Base-by-base conservation (phyloP, 2,329 filamentous ascomycete species). In the Aspergillus tanneri region DNA sequence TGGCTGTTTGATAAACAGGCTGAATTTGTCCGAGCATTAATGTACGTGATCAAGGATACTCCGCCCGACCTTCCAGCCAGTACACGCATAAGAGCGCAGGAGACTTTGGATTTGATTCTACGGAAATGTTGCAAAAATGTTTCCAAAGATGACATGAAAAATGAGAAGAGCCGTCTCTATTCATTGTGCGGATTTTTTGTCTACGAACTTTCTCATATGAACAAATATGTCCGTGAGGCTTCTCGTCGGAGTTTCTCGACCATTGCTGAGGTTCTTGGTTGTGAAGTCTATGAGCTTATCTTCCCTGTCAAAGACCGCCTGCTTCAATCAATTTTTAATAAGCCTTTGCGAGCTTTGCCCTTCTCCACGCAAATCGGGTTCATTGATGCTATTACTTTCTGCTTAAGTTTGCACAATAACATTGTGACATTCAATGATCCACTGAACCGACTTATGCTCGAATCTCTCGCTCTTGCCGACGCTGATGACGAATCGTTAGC, bases 41-140 rank as follows among this genome's bases (percentile, higher is more conserved):
- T 96, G 72, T 96, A 95, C 70, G 91, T 99, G 55, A 90, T 99
- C 74, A 99, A 99, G 72, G 93, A 99, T 65, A 96, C 96, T 80
- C 93, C 95, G 0, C 82, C 88, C 46, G 93, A 99, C 66, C 79
- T 99, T 1, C 92, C 95, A 1, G 90, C 95, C 47, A 91, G 87
- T 63, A 96, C 93, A 2, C 81, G 93, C 27, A 78, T 85, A 25
- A 84, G 89, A 50, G 91, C 93, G 0, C 88, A 95, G 68, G 80
- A 85, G 16, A 95, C 92, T 0, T 77, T 99, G 18, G 85, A 92
- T 59, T 79, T 88, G 34, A 81, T 97, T 23, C 77, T 96, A 25
- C 78, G 81, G 49, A 84, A 86, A 48, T 91, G 91, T 65, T 91
- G 87, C 34, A 88, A 88, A 70, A 84, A 83, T 47, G 81, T 86